Percentiles rank a stretch among this genome's conserved stretches.
These are phyloP conservation scores for Ascochyta koolunga DNA, from an alignment of 2,329 filamentous ascomycete species.

Conservation along the genomic window DNA sequence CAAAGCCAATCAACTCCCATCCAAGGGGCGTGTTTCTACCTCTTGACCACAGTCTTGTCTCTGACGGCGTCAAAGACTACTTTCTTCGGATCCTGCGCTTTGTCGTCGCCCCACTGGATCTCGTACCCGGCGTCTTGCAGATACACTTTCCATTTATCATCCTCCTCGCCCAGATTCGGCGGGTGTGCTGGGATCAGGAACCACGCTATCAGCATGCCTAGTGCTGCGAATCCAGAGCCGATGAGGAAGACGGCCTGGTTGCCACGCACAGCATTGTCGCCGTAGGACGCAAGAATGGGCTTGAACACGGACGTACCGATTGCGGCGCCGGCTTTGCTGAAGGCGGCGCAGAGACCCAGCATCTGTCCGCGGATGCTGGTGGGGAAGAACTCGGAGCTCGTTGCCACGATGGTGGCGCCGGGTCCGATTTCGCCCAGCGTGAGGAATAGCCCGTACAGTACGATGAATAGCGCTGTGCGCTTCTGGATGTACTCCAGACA, in stretches of 20 bases:
- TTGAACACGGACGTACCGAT: slow-evolving; percentile 33
- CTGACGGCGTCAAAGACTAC: slow-evolving; percentile 9
- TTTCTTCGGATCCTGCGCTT: slow-evolving; percentile 26
- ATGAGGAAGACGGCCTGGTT: slow-evolving; percentile 36
- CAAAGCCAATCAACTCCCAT: neutral
- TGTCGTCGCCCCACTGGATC: slow-evolving; percentile 30
- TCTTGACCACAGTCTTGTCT: slow-evolving; percentile 6
- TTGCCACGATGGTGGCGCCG: slow-evolving; percentile 24
- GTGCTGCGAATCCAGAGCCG: slow-evolving; percentile 32
- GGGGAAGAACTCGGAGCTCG: slow-evolving; percentile 32
- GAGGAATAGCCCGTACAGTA: slow-evolving; percentile 37
- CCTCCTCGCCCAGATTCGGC: slow-evolving; percentile 35
- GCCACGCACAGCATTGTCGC: slow-evolving; percentile 25
- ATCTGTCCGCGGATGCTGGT: slow-evolving; percentile 36
- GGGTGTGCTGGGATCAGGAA: slow-evolving; percentile 39
- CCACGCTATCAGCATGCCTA: slow-evolving; percentile 32
- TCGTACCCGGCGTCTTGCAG: slow-evolving; percentile 29
- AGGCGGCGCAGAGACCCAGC: slow-evolving; percentile 31
- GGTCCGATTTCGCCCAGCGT: slow-evolving; percentile 35
- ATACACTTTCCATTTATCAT: slow-evolving; percentile 35
- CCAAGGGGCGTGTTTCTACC: neutral
- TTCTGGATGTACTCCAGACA: slow-evolving; percentile 36
- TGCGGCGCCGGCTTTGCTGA: slow-evolving; percentile 35
- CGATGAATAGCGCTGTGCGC: slow-evolving; percentile 37
- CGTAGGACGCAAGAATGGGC: slow-evolving; percentile 33